A percentile compares a stretch with the other conserved stretches of the same genome.
Conservation (phyloP, 805 yeast genomes). For the Candida awuae region DNA sequence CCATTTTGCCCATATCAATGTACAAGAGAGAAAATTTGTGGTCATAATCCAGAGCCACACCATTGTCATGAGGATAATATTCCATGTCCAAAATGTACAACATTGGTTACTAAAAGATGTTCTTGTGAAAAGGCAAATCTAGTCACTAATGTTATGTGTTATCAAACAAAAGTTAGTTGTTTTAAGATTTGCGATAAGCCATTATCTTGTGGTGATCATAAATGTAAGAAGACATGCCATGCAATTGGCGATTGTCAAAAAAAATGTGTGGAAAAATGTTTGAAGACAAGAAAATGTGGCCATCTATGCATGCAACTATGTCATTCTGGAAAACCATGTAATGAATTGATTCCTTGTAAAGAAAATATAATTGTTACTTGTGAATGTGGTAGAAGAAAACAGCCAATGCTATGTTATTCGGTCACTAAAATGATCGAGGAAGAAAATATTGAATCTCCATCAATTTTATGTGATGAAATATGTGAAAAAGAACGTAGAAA, state of each 20-base stretch:
- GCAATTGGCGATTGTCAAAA: constrained; percentile 47
- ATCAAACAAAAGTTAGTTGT: constrained; percentile 62
- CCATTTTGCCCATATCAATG: constrained; percentile 65
- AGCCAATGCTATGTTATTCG: constrained; percentile 44
- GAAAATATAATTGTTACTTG: constrained; percentile 47
- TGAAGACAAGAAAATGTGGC: constrained; percentile 50
- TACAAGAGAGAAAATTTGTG: constrained; percentile 49
- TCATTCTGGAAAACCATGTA: constrained; percentile 46
- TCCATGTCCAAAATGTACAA: constrained; percentile 73
- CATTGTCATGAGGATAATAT: constrained; percentile 61
- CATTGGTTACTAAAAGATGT: constrained; percentile 23
- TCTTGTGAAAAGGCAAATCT: constrained; percentile 26
- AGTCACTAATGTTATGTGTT: constrained; percentile 61
- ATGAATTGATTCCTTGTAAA: constrained; percentile 44
- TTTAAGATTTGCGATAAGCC: constrained; percentile 50
- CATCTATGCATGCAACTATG: constrained; percentile 61
- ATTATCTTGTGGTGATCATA: constrained; percentile 41
- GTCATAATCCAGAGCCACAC: constrained; percentile 64
- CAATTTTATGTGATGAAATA: constrained; percentile 55
- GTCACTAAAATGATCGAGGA: constrained; percentile 15
- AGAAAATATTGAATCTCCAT: constrained; percentile 16
- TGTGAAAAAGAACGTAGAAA: constrained; percentile 60
- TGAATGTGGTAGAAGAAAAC: constrained; percentile 51
- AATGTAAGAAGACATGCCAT: constrained; percentile 51
- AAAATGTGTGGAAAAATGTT: constrained; percentile 56